These are phyloP conservation scores for Ophiocordyceps sinensis DNA, from an alignment of 2,329 filamentous ascomycete genomes.

Conservation along the genomic window DNA sequence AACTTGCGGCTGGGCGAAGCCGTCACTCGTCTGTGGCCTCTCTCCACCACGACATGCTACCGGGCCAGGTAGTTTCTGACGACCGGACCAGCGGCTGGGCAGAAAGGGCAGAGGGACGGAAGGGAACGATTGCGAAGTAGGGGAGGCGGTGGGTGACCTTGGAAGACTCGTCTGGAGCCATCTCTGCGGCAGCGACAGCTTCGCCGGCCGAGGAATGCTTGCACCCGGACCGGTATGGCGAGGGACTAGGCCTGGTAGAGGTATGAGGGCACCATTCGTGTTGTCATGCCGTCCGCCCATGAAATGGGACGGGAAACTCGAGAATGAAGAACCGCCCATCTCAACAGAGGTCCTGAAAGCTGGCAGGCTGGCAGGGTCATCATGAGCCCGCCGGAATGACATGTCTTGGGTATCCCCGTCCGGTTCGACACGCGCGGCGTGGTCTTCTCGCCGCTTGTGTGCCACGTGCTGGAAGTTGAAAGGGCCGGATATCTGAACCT, in stretches of 20 bases:
- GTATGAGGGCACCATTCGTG: background rate
- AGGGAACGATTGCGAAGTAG: slow-evolving; percentile 15
- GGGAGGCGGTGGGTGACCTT: slow-evolving; percentile 27
- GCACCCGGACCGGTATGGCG: slow-evolving; percentile 8
- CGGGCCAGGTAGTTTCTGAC: slow-evolving; percentile 25
- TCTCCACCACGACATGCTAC: slow-evolving; percentile 20
- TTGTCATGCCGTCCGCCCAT: background rate
- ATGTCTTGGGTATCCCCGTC: background rate
- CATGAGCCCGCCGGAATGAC: background rate
- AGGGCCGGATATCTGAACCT: slow-evolving; percentile 43
- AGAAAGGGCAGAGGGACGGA: slow-evolving; percentile 36
- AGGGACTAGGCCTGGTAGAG: slow-evolving; percentile 6
- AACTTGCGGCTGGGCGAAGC: slow-evolving; percentile 30
- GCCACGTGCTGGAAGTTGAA: slow-evolving; percentile 55
- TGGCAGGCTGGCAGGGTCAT: too few relatives aligned
- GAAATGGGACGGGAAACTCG: background rate
- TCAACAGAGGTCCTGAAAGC: background rate
- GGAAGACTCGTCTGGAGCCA: slow-evolving; percentile 27
- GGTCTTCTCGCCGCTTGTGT: slow-evolving; percentile 37
- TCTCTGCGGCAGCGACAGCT: slow-evolving; percentile 33
- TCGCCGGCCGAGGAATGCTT: slow-evolving; percentile 22
- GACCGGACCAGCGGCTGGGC: slow-evolving; percentile 39
- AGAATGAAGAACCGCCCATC: background rate
- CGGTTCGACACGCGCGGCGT: slow-evolving; percentile 11
- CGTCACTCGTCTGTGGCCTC: slow-evolving; percentile 28